These are phyloP conservation scores for Atalantia buxifolia DNA, from an alignment of 345 rosid genomes.

Conservation along the genomic window DNA sequence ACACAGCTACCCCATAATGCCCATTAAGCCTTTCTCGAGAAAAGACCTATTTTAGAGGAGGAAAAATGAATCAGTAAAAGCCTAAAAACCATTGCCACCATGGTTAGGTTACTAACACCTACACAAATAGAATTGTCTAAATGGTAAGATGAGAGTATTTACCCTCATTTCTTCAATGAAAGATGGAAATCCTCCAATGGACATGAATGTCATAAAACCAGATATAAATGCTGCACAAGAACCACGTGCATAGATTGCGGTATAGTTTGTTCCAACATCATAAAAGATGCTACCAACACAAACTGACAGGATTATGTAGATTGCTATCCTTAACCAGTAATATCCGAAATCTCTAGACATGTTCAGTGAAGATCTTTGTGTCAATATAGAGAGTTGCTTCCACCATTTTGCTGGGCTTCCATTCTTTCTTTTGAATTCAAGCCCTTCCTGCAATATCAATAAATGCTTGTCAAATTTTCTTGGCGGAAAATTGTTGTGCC, in stretches of 20 bases:
- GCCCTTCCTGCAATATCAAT: constrained; percentile 43
- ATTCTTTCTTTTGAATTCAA: constrained; percentile 4
- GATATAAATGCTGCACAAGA: constrained; percentile 46
- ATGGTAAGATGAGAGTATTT: neutral
- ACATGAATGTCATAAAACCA: constrained; percentile 60
- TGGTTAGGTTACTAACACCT: neutral
- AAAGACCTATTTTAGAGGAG: constrained; percentile 32
- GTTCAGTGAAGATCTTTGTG: constrained; percentile 37
- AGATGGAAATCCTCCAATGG: constrained; percentile 56
- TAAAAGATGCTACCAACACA: constrained; percentile 45
- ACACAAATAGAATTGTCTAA: neutral
- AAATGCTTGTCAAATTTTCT: neutral
- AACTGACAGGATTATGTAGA: constrained; percentile 35
- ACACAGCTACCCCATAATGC: constrained; percentile 42
- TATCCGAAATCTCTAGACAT: constrained; percentile 56
- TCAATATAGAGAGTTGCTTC: constrained; percentile 43
- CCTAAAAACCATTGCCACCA: neutral
- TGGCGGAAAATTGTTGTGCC: neutral
- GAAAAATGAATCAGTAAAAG: constrained; percentile 4
- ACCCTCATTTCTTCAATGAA: constrained; percentile 57
- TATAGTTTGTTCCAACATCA: constrained; percentile 34
- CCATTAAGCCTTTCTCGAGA: constrained; percentile 42
- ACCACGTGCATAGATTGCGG: constrained; percentile 40
- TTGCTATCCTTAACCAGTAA: constrained; percentile 46
- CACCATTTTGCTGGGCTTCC: constrained; percentile 36